A percentile compares a stretch with the other conserved stretches of the same genome.
phyloP scores from a whole-genome alignment of 2,329 filamentous ascomycete species.

The Thyridium curvatum region DNA sequence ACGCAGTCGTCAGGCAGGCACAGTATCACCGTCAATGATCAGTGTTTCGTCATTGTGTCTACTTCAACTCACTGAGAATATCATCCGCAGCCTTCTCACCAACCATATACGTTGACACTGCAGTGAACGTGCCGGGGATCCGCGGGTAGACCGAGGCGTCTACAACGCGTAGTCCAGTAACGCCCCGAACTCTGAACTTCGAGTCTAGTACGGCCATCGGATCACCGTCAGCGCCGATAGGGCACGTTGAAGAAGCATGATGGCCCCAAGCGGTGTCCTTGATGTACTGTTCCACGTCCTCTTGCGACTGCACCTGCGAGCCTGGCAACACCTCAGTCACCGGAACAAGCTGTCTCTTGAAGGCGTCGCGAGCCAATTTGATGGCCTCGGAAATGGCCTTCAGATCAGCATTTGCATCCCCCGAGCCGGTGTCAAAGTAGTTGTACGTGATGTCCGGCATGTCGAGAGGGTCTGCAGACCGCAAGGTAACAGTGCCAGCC shows the following conservation, averaged over 20 bases:
- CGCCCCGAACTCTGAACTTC: conserved; percentile 45
- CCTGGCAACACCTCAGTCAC: conserved; percentile 14
- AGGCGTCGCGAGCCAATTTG: conserved; percentile 40
- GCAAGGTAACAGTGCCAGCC: conserved; percentile 55
- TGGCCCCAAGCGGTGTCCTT: conserved; percentile 42
- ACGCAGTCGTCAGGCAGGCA: too few species aligned
- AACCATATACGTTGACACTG: conserved; percentile 42
- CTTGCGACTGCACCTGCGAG: conserved; percentile 5
- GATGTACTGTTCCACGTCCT: conserved; percentile 14
- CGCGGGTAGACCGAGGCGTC: conserved; percentile 47
- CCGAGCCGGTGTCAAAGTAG: conserved; percentile 46
- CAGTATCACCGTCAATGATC: too few species aligned
- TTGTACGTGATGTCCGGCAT: conserved; percentile 57
- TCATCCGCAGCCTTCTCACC: conserved; percentile 50
- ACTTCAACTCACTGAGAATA: conserved; percentile 21
- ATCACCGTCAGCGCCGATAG: conserved; percentile 45
- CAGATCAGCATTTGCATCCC: conserved; percentile 39
- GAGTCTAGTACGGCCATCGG: conserved; percentile 45
- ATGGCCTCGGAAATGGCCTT: conserved; percentile 52
- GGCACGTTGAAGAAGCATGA: conserved; percentile 44
- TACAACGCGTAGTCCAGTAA: conserved; percentile 45
- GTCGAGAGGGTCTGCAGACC: conserved; percentile 56
- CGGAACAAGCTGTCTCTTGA: conserved; percentile 15
- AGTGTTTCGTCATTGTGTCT: too few species aligned
- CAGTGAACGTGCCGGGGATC: conserved; percentile 35